Evolutionary conservation across 257 asterid genomes (phyloP).

Genomic region (Perilla frutescens): DNA sequence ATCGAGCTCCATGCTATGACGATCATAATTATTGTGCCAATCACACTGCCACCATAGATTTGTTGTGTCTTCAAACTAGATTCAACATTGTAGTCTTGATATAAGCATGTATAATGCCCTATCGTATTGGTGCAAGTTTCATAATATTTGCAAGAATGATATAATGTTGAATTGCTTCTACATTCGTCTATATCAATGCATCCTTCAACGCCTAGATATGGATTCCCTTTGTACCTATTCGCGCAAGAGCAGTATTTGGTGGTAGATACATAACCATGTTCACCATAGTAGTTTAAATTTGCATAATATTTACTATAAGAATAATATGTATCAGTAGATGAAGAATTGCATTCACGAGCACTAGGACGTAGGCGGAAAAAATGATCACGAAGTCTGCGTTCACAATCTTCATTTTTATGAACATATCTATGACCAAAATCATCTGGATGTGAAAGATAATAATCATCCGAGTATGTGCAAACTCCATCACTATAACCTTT

Average conservation of each 20-base stretch:
- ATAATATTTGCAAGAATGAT: no score
- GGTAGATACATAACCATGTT: not conserved
- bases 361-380: no score
- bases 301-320: not conserved
- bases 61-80: not conserved
- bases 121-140: not conserved
- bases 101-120: not conserved
- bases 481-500: not conserved
- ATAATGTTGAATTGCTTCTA: not conserved
- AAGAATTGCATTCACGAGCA: not conserved
- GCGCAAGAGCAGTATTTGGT: conserved; percentile 10
- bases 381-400: not conserved
- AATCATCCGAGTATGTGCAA: not conserved
- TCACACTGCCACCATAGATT: conserved; percentile 12
- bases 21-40: conserved; percentile 13
- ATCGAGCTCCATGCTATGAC: conserved; percentile 27
- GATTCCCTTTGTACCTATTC: conserved; percentile 30
- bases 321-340: not conserved
- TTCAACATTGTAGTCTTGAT: not conserved
- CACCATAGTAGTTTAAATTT: not conserved
- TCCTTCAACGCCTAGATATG: conserved; percentile 29
- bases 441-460: not conserved
- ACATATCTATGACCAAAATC: not conserved
- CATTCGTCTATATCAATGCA: conserved; percentile 39
- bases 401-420: not conserved